Conservation (phyloP, 75 land plant species). For the Picea glauca region DNA sequence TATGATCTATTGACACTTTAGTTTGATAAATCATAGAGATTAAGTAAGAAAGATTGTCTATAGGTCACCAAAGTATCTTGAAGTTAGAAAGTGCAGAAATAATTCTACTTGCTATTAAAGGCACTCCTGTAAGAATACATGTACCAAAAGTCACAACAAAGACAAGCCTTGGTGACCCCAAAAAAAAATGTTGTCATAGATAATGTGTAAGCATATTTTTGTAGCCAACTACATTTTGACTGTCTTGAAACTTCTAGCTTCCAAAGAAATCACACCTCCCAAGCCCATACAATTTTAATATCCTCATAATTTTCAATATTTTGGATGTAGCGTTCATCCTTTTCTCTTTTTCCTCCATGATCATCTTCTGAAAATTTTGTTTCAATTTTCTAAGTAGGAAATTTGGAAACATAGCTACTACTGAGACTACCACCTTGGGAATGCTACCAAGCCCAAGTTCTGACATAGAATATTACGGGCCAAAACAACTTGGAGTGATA, state of each 20-base stretch:
- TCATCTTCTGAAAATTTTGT: constrained; percentile 36
- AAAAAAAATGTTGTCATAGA: constrained; percentile 8
- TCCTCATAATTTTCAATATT: constrained; percentile 55
- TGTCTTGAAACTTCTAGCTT: constrained; percentile 3
- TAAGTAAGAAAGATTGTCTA: constrained; percentile 45
- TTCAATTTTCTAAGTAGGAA: constrained; percentile 39
- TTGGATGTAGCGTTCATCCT: constrained; percentile 67
- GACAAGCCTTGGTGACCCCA: constrained; percentile 6
- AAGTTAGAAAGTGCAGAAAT: constrained; percentile 18
- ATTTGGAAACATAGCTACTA: constrained; percentile 42
- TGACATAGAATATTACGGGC: constrained; percentile 48
- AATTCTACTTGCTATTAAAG: constrained; percentile 16
- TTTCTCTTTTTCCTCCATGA: constrained; percentile 64
- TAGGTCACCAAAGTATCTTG: constrained; percentile 48
- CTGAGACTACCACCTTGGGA: constrained; percentile 43
- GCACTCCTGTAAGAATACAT: constrained; percentile 14
- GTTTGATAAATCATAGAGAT: constrained; percentile 51
- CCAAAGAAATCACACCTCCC: constrained; percentile 59
- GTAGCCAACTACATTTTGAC: constrained; percentile 21
- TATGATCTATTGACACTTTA: constrained; percentile 61
- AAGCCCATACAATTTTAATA: constrained; percentile 63
- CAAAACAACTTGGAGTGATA: constrained; percentile 39
- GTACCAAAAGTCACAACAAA: constrained; percentile 15
- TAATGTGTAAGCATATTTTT: constrained; percentile 9
- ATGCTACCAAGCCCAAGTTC: constrained; percentile 41